These are phyloP conservation scores for Fusarium torreyae DNA, from an alignment of 2,329 filamentous ascomycete genomes.

Conservation along the genomic window DNA sequence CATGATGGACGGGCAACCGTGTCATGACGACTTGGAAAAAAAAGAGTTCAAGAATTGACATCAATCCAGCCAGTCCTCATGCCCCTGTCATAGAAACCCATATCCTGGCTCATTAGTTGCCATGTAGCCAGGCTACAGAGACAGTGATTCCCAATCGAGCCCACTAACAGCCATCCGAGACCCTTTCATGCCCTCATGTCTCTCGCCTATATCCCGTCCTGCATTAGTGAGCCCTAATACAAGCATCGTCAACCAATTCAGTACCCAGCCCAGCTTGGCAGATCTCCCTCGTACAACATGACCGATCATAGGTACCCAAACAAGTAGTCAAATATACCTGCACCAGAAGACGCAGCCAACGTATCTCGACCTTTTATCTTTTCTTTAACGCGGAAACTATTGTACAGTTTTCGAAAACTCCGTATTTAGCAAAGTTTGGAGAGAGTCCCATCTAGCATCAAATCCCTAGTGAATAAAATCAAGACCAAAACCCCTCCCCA, in stretches of 20 bases:
- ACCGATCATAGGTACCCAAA: not conserved
- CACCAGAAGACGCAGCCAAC: not conserved
- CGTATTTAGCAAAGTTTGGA: constrained; percentile 37
- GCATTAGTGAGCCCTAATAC: constrained; percentile 42
- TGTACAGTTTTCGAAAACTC: constrained; percentile 43
- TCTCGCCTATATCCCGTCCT: constrained; percentile 5
- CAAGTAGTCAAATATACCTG: not conserved
- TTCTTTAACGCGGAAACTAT: constrained; percentile 45
- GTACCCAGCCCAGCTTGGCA: not conserved
- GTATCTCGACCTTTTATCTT: constrained; percentile 42
- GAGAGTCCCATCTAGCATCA: constrained; percentile 47
- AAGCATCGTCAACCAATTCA: constrained; percentile 1
- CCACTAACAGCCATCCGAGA: not conserved
- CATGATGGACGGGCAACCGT: constrained; percentile 17
- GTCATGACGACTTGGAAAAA: constrained; percentile 16
- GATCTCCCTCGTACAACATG: not conserved
- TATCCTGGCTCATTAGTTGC: too few relatives aligned
- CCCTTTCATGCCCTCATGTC: not conserved
- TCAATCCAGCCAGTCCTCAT: not conserved
- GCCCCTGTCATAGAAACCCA: not conserved
- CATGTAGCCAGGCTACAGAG: too few relatives aligned
- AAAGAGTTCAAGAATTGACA: not conserved
- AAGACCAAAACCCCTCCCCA: constrained; percentile 19
- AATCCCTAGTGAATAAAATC: constrained; percentile 34
- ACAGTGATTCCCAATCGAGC: not conserved